A percentile compares a stretch with the other conserved stretches of the same genome.
Evolutionary conservation across 2,329 filamentous ascomycete species (phyloP).

Genomic region (Aspergillus novofumigatus): DNA sequence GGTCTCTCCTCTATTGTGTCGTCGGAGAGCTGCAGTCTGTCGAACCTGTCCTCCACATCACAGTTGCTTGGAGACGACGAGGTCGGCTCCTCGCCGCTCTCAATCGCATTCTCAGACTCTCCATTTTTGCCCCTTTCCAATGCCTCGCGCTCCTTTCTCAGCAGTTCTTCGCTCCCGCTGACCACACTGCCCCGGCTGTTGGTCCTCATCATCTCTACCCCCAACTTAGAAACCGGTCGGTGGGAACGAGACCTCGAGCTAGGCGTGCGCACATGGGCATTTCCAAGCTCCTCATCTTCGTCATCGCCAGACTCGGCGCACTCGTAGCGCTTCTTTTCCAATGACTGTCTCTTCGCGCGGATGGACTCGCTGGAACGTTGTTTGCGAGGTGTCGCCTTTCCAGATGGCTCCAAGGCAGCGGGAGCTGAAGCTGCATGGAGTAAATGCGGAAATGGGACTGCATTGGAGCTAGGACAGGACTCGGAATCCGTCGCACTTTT

Average conservation of each 20-base stretch:
- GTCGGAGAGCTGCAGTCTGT: slow-evolving; percentile 32
- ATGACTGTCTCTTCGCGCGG: slow-evolving; percentile 66
- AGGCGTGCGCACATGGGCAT: slow-evolving; percentile 46
- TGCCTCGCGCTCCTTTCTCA: slow-evolving; percentile 32
- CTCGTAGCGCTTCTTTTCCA: slow-evolving; percentile 69
- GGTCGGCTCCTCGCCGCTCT: slow-evolving; percentile 20
- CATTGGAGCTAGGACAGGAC: slow-evolving; percentile 5
- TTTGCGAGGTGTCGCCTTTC: slow-evolving; percentile 51
- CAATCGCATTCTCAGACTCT: slow-evolving; percentile 17
- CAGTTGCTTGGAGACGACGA: slow-evolving; percentile 18
- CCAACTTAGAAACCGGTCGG: slow-evolving; percentile 79
- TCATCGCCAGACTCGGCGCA: slow-evolving; percentile 87
- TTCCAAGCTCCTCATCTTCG: slow-evolving; percentile 85
- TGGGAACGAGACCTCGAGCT: slow-evolving; percentile 50
- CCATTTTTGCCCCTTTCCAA: slow-evolving; percentile 24
- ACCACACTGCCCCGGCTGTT: slow-evolving; percentile 84
- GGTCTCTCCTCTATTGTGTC: slow-evolving; percentile 25
- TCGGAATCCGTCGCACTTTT: slow-evolving; percentile 20
- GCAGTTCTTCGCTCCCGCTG: slow-evolving; percentile 40
- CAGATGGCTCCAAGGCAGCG: slow-evolving; percentile 52
- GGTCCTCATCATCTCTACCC: slow-evolving; percentile 96
- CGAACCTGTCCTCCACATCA: slow-evolving; percentile 29
- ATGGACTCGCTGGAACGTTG: slow-evolving; percentile 70
- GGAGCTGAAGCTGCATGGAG: slow-evolving; percentile 63
- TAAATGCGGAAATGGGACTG: slow-evolving; percentile 49